phyloP scores from a whole-genome alignment of 1,139 yeast species.

The Candida anutae region DNA sequence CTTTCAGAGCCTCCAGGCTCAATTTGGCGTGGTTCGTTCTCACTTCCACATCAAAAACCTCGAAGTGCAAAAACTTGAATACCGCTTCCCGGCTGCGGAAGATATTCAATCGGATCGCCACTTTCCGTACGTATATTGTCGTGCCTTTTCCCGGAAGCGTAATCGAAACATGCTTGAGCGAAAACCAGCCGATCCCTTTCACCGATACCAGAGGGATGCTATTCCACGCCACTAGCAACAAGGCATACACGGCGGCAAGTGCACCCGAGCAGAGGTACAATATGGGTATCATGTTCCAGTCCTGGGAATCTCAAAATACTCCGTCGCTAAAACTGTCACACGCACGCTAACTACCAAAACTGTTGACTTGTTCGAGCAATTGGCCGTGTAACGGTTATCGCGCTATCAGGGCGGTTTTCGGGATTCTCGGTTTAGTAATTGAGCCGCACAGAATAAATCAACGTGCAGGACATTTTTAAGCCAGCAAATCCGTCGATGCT shows the following conservation, averaged over 20 bases:
- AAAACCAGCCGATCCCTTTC: conserved; percentile 31
- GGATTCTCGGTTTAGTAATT: too few relatives aligned
- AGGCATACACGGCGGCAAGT: conserved; percentile 11
- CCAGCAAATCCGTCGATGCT: too few relatives aligned
- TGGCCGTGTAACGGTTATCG: too few relatives aligned
- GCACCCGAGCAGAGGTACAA: too few relatives aligned
- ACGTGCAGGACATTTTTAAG: too few relatives aligned
- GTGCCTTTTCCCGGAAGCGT: conserved; percentile 8
- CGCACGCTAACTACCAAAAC: too few relatives aligned
- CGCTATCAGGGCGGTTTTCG: too few relatives aligned
- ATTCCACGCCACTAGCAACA: conserved; percentile 17
- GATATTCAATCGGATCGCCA: conserved; percentile 21
- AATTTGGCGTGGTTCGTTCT: not conserved
- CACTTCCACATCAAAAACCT: conserved; percentile 20
- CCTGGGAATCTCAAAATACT: too few relatives aligned
- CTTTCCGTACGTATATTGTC: conserved; percentile 13
- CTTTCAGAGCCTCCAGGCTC: not conserved
- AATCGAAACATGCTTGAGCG: conserved; percentile 22
- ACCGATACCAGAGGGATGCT: conserved; percentile 26
- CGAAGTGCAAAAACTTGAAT: conserved; percentile 24
- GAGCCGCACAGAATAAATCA: too few relatives aligned
- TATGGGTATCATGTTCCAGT: too few relatives aligned
- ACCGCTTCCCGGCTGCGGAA: conserved; percentile 19
- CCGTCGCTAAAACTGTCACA: too few relatives aligned
- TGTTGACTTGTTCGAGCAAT: too few relatives aligned